Conservation (phyloP, 306 rosid genomes). For the Canavalia ensiformis region DNA sequence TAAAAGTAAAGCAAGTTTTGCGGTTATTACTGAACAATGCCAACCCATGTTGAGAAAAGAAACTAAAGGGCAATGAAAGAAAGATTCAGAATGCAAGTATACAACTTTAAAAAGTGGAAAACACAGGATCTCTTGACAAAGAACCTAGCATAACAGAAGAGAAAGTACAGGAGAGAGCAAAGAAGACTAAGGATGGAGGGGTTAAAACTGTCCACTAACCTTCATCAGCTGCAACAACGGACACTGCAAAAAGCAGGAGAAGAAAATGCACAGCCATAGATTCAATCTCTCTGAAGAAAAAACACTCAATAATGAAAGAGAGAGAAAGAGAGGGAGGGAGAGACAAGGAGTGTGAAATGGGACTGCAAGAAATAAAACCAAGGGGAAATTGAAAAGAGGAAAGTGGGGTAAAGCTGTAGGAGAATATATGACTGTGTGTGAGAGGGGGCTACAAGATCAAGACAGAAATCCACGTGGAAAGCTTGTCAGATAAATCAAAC, state of each 20-base stretch:
- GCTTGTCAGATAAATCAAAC: constrained; percentile 59
- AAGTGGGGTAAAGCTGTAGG: constrained; percentile 63
- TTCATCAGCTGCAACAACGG: constrained; percentile 69
- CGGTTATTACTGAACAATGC: constrained; percentile 19
- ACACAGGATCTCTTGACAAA: constrained; percentile 34
- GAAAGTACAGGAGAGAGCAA: constrained; percentile 7
- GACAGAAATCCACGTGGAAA: constrained; percentile 74
- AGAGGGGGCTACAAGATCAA: constrained; percentile 43
- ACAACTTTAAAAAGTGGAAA: constrained; percentile 20
- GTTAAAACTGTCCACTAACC: constrained; percentile 55
- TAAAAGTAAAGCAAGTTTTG: background rate
- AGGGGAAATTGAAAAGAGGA: constrained; percentile 50
- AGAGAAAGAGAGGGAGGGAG: constrained; percentile 48
- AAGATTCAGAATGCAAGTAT: constrained; percentile 44
- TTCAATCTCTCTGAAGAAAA: constrained; percentile 44
- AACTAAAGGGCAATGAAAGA: constrained; percentile 28
- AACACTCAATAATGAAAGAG: constrained; percentile 52
- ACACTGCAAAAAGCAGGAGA: constrained; percentile 62
- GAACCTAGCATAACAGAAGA: background rate
- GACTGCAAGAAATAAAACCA: constrained; percentile 44
- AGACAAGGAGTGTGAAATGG: constrained; percentile 35
- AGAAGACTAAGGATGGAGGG: background rate
- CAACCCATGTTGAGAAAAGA: background rate
- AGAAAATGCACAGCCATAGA: constrained; percentile 69
- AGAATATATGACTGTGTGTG: constrained; percentile 51